Conservation (phyloP, 2,329 filamentous ascomycete species). For the Didymella segeticola region DNA sequence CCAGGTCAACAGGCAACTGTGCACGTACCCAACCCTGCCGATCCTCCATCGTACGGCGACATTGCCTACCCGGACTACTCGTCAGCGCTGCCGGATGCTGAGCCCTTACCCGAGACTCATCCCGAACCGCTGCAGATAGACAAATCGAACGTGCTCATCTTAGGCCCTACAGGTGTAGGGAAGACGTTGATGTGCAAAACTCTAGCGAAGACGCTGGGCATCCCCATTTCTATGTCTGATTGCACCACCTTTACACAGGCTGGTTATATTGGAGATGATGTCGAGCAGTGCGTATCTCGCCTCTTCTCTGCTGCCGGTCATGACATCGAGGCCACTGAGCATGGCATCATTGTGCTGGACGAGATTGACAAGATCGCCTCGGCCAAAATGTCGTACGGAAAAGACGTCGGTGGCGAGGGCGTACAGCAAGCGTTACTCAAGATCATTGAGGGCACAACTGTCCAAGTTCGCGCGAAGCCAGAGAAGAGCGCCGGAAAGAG, state of each 20-base stretch:
- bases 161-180: slow-evolving; percentile 92
- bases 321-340: slow-evolving; percentile 81
- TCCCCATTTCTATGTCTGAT: slow-evolving; percentile 94
- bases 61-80: slow-evolving; percentile 23
- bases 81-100: slow-evolving; percentile 36
- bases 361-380: slow-evolving; percentile 98
- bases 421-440: slow-evolving; percentile 96
- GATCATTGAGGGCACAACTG: slow-evolving; percentile 92
- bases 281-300: slow-evolving; percentile 92
- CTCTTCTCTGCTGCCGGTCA: slow-evolving; percentile 90
- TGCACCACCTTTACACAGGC: slow-evolving; percentile 96
- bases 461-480: slow-evolving; percentile 89
- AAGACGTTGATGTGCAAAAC: slow-evolving; percentile 97
- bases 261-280: slow-evolving; percentile 96
- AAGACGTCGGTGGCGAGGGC: slow-evolving; percentile 94
- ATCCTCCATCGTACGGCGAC: slow-evolving; percentile 23
- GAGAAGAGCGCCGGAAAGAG: slow-evolving; percentile 60
- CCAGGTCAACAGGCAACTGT: slow-evolving; percentile 66
- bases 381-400: slow-evolving; percentile 83
- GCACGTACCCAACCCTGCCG: slow-evolving; percentile 32
- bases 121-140: slow-evolving; percentile 73
- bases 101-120: slow-evolving; percentile 60
- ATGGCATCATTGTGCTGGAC: slow-evolving; percentile 93
- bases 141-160: slow-evolving; percentile 90
- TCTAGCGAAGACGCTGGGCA: slow-evolving; percentile 87